Evolutionary conservation across 2,329 filamentous ascomycete species (phyloP).

Genomic region (Fusarium sp.): DNA sequence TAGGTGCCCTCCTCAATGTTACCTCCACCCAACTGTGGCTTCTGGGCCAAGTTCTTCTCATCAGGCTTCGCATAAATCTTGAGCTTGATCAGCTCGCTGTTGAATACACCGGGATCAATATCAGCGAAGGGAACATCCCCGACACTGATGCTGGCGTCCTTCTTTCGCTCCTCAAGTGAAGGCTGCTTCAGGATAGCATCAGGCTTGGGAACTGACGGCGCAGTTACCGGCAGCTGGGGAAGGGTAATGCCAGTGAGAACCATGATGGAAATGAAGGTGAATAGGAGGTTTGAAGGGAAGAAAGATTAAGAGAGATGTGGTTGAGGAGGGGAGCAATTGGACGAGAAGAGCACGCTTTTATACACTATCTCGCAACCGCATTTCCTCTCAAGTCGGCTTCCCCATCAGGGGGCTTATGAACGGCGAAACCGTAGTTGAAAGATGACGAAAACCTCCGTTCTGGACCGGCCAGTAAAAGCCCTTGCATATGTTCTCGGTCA

Average conservation of each 20-base stretch:
- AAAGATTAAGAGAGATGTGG: not conserved
- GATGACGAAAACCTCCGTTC: not conserved
- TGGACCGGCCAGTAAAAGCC: not conserved
- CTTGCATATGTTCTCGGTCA: not conserved
- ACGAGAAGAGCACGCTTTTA: not conserved
- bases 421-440: not conserved
- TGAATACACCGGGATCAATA: slow-evolving; percentile 51
- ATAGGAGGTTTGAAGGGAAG: not conserved
- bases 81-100: slow-evolving; percentile 47
- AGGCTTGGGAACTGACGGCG: not conserved
- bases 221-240: slow-evolving; percentile 6
- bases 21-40: slow-evolving; percentile 42
- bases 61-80: slow-evolving; percentile 46
- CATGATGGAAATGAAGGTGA: slow-evolving; percentile 3
- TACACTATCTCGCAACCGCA: not conserved
- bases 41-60: slow-evolving; percentile 34
- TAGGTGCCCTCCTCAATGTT: slow-evolving; percentile 50
- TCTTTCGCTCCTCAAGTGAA: slow-evolving; percentile 42
- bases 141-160: slow-evolving; percentile 40
- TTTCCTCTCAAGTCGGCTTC: not conserved
- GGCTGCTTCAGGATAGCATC: slow-evolving; percentile 46
- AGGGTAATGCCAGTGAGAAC: not conserved
- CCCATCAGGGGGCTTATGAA: not conserved
- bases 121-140: slow-evolving; percentile 46
- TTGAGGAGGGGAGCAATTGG: not conserved